phyloP scores from a whole-genome alignment of 2,329 filamentous ascomycete genomes.

The Bipolaris victoriae region DNA sequence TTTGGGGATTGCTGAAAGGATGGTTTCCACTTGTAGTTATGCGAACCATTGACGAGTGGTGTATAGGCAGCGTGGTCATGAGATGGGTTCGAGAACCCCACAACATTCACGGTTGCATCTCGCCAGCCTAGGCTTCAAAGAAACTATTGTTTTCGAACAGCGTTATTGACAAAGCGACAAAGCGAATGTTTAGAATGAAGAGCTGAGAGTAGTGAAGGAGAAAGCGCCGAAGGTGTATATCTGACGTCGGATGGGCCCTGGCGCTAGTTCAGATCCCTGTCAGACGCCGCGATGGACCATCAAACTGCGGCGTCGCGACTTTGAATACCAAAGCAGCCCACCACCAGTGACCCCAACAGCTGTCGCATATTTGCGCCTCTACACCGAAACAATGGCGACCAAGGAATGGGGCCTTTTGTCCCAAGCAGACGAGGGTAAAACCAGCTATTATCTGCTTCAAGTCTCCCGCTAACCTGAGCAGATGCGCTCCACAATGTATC shows the following conservation, averaged over 20 bases:
- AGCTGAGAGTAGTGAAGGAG: constrained; percentile 10
- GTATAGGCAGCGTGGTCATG: constrained; percentile 4
- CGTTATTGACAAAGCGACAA: background rate
- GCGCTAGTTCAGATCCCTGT: constrained; percentile 11
- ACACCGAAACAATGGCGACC: constrained; percentile 52
- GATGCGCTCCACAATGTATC: constrained; percentile 81
- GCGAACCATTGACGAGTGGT: constrained; percentile 14
- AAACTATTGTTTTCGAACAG: background rate
- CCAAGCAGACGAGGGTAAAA: constrained; percentile 68
- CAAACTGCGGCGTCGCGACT: constrained; percentile 14
- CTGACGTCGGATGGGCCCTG: constrained; percentile 21
- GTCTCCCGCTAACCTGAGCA: constrained; percentile 39
- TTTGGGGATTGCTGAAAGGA: constrained; percentile 3
- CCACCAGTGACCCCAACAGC: background rate
- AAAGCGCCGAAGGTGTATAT: background rate
- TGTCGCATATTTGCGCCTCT: background rate
- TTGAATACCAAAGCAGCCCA: background rate
- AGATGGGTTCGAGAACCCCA: constrained; percentile 12
- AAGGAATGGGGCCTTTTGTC: constrained; percentile 70
- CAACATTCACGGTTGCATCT: constrained; percentile 12
- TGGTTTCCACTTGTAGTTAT: constrained; percentile 4
- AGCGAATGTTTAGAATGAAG: background rate
- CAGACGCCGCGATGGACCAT: constrained; percentile 1
- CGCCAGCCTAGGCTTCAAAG: constrained; percentile 1
- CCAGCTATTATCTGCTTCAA: background rate